phyloP scores from a whole-genome alignment of 495 filamentous ascomycete genomes.

The Pyrenula massariospora region DNA sequence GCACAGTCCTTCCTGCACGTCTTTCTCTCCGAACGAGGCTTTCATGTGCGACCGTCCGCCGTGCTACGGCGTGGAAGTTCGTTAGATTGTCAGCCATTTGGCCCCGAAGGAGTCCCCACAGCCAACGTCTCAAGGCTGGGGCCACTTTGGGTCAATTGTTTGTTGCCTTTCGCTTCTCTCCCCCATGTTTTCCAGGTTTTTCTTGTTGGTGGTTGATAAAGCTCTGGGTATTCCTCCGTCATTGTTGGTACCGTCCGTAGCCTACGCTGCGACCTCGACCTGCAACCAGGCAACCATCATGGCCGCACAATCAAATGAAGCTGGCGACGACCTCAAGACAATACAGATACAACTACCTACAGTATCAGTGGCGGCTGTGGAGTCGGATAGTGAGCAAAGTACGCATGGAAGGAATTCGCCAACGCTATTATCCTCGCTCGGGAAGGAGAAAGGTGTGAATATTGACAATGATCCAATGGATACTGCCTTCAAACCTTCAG shows the following conservation, averaged over 20 bases:
- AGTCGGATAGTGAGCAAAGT: not conserved
- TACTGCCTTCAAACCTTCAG: conserved; percentile 8
- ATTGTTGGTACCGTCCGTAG: not conserved
- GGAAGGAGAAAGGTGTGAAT: not conserved
- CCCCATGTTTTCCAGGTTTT: not conserved
- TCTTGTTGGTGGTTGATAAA: not conserved
- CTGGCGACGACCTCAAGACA: not conserved
- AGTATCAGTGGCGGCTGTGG: not conserved
- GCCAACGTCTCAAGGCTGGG: not conserved
- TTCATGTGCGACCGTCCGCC: no score
- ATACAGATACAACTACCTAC: not conserved
- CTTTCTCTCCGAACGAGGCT: no score
- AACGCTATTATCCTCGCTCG: not conserved
- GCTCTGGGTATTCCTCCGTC: not conserved
- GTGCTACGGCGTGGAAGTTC: no score
- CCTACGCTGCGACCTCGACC: not conserved
- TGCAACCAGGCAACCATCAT: no score
- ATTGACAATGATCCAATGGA: not conserved
- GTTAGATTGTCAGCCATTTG: no score
- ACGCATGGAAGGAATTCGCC: not conserved
- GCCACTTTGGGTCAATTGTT: not conserved
- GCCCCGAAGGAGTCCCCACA: not conserved
- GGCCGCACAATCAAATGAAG: not conserved
- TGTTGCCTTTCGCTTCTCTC: not conserved
- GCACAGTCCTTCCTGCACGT: not conserved